Percentiles rank a stretch among this genome's conserved stretches.
These are phyloP conservation scores for Pulveroboletus ravenelii DNA, from an alignment of 768 basidiomycete genomes.

Conservation along the genomic window DNA sequence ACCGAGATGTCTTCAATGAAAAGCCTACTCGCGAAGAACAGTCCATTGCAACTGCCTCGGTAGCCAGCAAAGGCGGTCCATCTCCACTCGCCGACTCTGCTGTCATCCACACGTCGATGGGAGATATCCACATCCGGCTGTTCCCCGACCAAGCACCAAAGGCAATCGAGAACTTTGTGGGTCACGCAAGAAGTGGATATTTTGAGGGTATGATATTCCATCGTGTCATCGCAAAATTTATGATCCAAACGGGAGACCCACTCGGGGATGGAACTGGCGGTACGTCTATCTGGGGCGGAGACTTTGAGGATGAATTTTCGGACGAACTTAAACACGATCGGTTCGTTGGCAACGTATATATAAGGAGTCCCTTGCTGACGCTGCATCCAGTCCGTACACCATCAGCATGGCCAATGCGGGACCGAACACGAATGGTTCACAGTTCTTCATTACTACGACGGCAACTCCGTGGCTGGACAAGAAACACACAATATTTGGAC, in stretches of 20 bases:
- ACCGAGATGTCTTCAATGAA: constrained; percentile 98
- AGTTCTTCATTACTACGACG: constrained; percentile 97
- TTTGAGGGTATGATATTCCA: constrained; percentile 95
- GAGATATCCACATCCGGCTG: constrained; percentile 84
- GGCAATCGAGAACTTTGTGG: constrained; percentile 97
- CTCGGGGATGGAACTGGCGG: constrained; percentile 94
- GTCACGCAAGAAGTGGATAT: constrained; percentile 82
- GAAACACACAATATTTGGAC: constrained; percentile 91
- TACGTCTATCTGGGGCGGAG: constrained; percentile 81
- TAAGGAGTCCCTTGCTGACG: constrained; percentile 1
- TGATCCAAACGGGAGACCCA: constrained; percentile 96
- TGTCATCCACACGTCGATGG: constrained; percentile 91
- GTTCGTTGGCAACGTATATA: constrained; percentile 34
- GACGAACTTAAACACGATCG: constrained; percentile 88
- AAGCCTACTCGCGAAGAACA: constrained; percentile 95
- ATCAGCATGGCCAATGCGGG: constrained; percentile 96
- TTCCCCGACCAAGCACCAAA: constrained; percentile 93
- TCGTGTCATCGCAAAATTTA: constrained; percentile 96
- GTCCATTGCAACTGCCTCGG: constrained; percentile 66
- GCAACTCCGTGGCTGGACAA: constrained; percentile 92
- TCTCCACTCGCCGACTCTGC: constrained; percentile 74
- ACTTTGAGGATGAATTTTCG: constrained; percentile 92
- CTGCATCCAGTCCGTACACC: constrained; percentile 71
- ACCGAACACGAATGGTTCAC: constrained; percentile 86
- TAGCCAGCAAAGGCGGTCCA: constrained; percentile 47